A percentile compares a stretch with the other conserved stretches of the same genome.
These are phyloP conservation scores for Tricladium varicosporioides DNA, from an alignment of 2,329 filamentous ascomycete species.

Conservation along the genomic window DNA sequence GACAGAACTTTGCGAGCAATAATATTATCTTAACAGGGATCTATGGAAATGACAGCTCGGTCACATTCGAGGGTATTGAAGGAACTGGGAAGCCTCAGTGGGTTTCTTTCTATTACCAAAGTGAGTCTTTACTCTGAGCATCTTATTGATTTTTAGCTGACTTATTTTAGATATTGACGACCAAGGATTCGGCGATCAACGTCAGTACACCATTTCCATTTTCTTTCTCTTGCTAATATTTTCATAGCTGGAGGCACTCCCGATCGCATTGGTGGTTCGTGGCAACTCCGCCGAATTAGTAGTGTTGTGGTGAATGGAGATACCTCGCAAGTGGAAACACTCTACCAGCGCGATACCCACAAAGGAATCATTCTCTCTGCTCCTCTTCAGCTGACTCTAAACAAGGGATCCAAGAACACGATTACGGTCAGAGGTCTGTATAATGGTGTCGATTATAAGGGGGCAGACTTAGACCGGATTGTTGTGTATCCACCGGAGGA, in stretches of 20 bases:
- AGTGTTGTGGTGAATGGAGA: constrained; percentile 58
- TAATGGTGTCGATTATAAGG: constrained; percentile 56
- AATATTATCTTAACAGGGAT: too few relatives aligned
- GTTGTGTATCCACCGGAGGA: constrained; percentile 57
- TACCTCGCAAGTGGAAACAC: constrained; percentile 45
- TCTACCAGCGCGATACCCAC: constrained; percentile 54
- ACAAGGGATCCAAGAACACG: constrained; percentile 49
- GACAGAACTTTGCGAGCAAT: too few relatives aligned
- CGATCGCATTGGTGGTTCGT: constrained; percentile 57
- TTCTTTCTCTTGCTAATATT: constrained; percentile 2
- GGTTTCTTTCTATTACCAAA: too few relatives aligned
- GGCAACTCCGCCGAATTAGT: constrained; percentile 58
- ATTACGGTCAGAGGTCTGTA: constrained; percentile 56
- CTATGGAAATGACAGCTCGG: too few relatives aligned
- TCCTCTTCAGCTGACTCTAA: constrained; percentile 51
- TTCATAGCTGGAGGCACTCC: constrained; percentile 48
- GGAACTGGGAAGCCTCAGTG: too few relatives aligned
- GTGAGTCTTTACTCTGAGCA: too few relatives aligned
- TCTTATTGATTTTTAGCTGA: too few relatives aligned
- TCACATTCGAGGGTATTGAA: too few relatives aligned
- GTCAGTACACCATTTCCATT: too few relatives aligned
- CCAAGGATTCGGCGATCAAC: too few relatives aligned
- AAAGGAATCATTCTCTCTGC: constrained; percentile 60
- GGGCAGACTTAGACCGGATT: constrained; percentile 57
- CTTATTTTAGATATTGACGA: too few relatives aligned